Evolutionary conservation across 192 early-diverging fungal species (phyloP), one percentile per base, ranked within the genome.

Genomic region (Coemansia sp.): DNA sequence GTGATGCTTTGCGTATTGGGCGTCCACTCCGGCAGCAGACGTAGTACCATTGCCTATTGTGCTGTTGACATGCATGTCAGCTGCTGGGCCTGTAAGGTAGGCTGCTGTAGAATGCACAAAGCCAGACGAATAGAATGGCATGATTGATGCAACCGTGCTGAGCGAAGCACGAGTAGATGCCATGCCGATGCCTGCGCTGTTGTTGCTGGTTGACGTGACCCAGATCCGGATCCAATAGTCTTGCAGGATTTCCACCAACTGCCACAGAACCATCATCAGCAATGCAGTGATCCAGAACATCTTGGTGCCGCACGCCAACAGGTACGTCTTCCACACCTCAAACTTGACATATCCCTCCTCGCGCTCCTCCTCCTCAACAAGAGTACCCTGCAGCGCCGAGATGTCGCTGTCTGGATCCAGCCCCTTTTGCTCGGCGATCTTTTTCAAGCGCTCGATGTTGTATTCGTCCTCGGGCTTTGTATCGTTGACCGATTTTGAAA

Each of bases 291-390:
- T 49, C 89, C 89, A 91, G 74, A 86, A 86, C 45, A 75, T 63
- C 42, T 58, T 67, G 35, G 86, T 77, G 21, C 91, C 91, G 23
- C 88, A 84, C 0, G 91, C 87, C 13, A 52, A 40, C 29, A 89
- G 61, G 59, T 96, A 99, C 13, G 85, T 74, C 40, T 87, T 75
- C 85, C 94, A 98, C 12, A 95, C 87, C 7, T 67, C 66, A 33
- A 67, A 73, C 34, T 86, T 79, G 52, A 97, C 94, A 37, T 76
- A 72, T 0, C 95, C 95, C 12, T 82, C 82, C 9, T 86, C 90
- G 51, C 87, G 87, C 65, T 92, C 89, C 74, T 99, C 96, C 2
- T 92, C 90, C 51, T 87, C 71, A 45, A 93, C 89, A 42, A 97
- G 80, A 59, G 90, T 83, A 23, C 84, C 84, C 59, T 79, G 45